phyloP scores from a whole-genome alignment of 2,329 filamentous ascomycete genomes.

The Phaeosphaeriaceae sp. region DNA sequence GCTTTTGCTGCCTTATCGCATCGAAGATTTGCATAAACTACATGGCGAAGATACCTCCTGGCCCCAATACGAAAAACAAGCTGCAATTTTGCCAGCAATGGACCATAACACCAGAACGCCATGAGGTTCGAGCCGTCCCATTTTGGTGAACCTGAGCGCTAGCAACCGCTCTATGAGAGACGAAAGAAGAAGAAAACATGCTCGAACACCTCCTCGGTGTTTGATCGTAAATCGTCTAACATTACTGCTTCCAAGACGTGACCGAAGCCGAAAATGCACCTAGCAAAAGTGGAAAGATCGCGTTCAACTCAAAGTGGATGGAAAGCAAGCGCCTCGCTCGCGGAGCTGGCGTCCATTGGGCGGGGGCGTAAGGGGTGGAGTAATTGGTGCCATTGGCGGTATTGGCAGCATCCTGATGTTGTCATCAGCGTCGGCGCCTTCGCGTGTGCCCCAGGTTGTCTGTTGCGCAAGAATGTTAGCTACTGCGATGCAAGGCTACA shows the following conservation, averaged over 20 bases:
- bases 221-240: slow-evolving; percentile 44
- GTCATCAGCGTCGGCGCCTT: slow-evolving; percentile 82
- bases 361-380: slow-evolving; percentile 43
- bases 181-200: slow-evolving; percentile 21
- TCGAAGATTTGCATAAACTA: slow-evolving; percentile 47
- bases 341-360: slow-evolving; percentile 44
- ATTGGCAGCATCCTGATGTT: slow-evolving; percentile 51
- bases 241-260: slow-evolving; percentile 42
- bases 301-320: slow-evolving; percentile 37
- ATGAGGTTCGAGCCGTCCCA: slow-evolving; percentile 38
- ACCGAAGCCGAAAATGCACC: slow-evolving; percentile 30
- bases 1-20: slow-evolving; percentile 25
- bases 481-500: slow-evolving; percentile 24
- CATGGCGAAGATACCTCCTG: slow-evolving; percentile 32
- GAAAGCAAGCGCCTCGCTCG: slow-evolving; percentile 42
- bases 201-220: slow-evolving; percentile 27
- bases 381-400: slow-evolving; percentile 41
- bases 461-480: slow-evolving; percentile 52
- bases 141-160: slow-evolving; percentile 42
- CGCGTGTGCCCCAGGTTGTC: slow-evolving; percentile 96
- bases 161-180: slow-evolving; percentile 30
- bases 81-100: slow-evolving; percentile 34
- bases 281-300: slow-evolving; percentile 26
- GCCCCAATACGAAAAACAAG: slow-evolving; percentile 34
- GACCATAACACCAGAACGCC: slow-evolving; percentile 38